Conservation (phyloP, 305 asterid genomes). For the Fraxinus nigra region DNA sequence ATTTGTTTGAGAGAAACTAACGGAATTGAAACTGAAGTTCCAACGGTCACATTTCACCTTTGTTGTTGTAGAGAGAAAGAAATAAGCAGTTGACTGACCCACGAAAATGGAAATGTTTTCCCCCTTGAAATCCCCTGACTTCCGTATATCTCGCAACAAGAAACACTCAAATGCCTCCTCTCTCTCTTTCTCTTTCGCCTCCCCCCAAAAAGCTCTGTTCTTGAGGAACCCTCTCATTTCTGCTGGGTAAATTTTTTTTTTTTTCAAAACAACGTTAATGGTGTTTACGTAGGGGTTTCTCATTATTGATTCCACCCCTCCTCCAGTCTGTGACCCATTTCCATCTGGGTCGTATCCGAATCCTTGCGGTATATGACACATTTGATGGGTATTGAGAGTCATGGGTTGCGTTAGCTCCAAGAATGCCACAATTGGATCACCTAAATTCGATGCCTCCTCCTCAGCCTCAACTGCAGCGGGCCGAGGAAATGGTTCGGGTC, state of each 20-base stretch:
- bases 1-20: background rate
- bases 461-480: conserved; percentile 20
- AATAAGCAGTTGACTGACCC: conserved; percentile 31
- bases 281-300: conserved; percentile 30
- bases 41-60: conserved; percentile 34
- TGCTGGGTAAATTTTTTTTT: background rate
- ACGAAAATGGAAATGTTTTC: conserved; percentile 28
- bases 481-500: conserved; percentile 26
- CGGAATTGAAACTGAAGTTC: conserved; percentile 19
- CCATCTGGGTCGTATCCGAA: conserved; percentile 35
- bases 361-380: conserved; percentile 23
- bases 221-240: conserved; percentile 14
- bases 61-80: background rate
- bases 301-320: conserved; percentile 16
- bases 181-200: conserved; percentile 20
- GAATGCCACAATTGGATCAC: conserved; percentile 46
- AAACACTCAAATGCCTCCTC: conserved; percentile 19
- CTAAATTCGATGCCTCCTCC: conserved; percentile 28
- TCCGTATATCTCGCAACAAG: conserved; percentile 43
- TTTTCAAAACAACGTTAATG: conserved; percentile 1
- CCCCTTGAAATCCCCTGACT: conserved; percentile 13
- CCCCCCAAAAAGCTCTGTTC: conserved; percentile 18
- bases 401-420: conserved; percentile 98
- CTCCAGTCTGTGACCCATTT: conserved; percentile 37
- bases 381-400: conserved; percentile 80